These are phyloP conservation scores for Tetrapisispora pingtungensis DNA, from an alignment of 805 yeast species.

Conservation along the genomic window DNA sequence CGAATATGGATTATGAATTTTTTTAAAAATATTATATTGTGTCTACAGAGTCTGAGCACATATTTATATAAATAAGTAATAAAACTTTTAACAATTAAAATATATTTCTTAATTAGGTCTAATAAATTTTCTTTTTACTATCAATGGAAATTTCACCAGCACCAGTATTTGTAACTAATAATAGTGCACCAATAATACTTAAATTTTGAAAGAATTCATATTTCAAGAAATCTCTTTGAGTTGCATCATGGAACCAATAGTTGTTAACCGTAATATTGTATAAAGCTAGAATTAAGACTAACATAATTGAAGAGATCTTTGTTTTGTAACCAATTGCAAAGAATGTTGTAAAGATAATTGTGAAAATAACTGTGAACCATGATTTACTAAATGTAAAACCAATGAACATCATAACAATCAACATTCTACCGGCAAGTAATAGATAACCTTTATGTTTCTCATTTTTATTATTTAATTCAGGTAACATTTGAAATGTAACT, in stretches of 20 bases:
- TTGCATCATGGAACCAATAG: constrained; percentile 71
- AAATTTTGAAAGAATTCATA: constrained; percentile 93
- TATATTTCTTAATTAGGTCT: background rate
- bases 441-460: constrained; percentile 57
- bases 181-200: constrained; percentile 88
- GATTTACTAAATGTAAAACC: constrained; percentile 71
- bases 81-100: no score
- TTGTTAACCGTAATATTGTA: constrained; percentile 76
- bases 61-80: no score
- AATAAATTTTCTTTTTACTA: constrained; percentile 89
- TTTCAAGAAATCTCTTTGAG: constrained; percentile 74
- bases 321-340: constrained; percentile 91
- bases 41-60: no score
- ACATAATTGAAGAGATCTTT: constrained; percentile 66
- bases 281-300: constrained; percentile 57
- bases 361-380: constrained; percentile 58
- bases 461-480: constrained; percentile 55
- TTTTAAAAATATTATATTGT: no score
- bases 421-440: constrained; percentile 76
- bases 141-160: constrained; percentile 92
- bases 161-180: constrained; percentile 87
- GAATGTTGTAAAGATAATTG: constrained; percentile 61
- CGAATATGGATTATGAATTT: no score
- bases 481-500: constrained; percentile 40
- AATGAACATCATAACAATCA: constrained; percentile 73